Evolutionary conservation across 1,139 yeast species (phyloP).

Genomic region (Candida glucosophila): DNA sequence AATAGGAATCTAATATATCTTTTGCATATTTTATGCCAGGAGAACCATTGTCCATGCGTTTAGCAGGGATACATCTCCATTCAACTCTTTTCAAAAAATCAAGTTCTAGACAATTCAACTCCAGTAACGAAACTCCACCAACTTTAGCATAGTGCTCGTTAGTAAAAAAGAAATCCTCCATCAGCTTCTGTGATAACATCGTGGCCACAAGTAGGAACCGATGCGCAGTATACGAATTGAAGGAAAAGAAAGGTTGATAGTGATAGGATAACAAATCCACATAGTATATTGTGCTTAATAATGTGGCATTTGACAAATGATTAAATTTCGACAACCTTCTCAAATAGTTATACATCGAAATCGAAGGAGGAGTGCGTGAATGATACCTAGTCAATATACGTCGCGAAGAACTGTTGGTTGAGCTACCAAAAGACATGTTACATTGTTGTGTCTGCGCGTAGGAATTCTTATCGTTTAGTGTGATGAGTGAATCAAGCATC

Average conservation of each 20-base stretch:
- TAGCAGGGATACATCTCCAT: conserved; percentile 47
- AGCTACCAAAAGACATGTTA: conserved; percentile 11
- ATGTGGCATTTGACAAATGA: conserved; percentile 72
- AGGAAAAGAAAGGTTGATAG: conserved; percentile 67
- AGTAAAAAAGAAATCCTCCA: conserved; percentile 91
- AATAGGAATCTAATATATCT: conserved; percentile 50
- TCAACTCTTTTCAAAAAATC: conserved; percentile 78
- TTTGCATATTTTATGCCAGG: conserved; percentile 26
- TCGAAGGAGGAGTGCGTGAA: conserved; percentile 85
- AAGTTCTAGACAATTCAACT: conserved; percentile 77
- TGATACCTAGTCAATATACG: conserved; percentile 73
- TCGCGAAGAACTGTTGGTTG: conserved; percentile 11
- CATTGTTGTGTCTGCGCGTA: conserved; percentile 15
- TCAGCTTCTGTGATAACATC: conserved; percentile 82
- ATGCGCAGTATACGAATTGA: conserved; percentile 89
- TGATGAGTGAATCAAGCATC: conserved; percentile 68
- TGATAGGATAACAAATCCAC: conserved; percentile 77
- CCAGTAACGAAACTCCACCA: conserved; percentile 85
- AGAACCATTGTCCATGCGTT: conserved; percentile 19
- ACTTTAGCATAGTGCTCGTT: conserved; percentile 92
- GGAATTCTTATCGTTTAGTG: conserved; percentile 54
- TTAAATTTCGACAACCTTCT: conserved; percentile 76
- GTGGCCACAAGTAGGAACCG: conserved; percentile 86
- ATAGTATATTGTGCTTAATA: conserved; percentile 76
- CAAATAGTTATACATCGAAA: conserved; percentile 71